These are phyloP conservation scores for Gossypium schwendimanii DNA, from an alignment of 441 rosid species.

Conservation along the genomic window DNA sequence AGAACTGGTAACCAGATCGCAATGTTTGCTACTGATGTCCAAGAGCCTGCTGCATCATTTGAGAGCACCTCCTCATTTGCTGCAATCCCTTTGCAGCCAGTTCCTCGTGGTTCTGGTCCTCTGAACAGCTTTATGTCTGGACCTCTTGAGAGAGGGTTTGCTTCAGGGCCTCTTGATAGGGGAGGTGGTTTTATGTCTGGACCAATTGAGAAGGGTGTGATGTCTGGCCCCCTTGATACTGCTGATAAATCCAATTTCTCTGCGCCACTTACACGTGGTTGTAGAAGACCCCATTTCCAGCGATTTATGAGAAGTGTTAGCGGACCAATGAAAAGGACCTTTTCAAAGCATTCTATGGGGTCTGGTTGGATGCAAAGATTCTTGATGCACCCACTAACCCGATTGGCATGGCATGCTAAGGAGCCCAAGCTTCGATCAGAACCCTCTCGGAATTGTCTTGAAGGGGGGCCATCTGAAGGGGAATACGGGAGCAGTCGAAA, in stretches of 20 bases:
- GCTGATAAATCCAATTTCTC: slow-evolving; percentile 75
- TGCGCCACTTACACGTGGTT: slow-evolving; percentile 74
- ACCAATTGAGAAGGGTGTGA: slow-evolving; percentile 83
- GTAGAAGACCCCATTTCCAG: slow-evolving; percentile 56
- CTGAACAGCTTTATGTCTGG: slow-evolving; percentile 85
- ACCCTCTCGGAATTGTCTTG: slow-evolving; percentile 46
- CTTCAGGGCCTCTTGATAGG: slow-evolving; percentile 86
- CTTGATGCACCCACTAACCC: slow-evolving; percentile 66
- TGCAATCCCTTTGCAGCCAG: slow-evolving; percentile 80
- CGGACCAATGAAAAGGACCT: slow-evolving; percentile 86
- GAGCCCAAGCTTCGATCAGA: slow-evolving; percentile 62
- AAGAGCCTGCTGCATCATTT: slow-evolving; percentile 88
- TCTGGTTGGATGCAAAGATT: slow-evolving; percentile 71
- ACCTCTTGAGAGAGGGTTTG: slow-evolving; percentile 82
- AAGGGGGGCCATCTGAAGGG: slow-evolving; percentile 48
- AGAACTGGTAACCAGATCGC: slow-evolving; percentile 80
- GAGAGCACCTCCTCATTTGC: slow-evolving; percentile 95
- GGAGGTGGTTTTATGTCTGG: slow-evolving; percentile 89
- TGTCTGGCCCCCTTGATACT: slow-evolving; percentile 91
- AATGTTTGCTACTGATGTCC: slow-evolving; percentile 55
- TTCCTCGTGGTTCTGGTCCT: slow-evolving; percentile 89
- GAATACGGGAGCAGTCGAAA: slow-evolving; percentile 50
- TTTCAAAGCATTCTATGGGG: slow-evolving; percentile 66
- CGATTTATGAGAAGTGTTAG: slow-evolving; percentile 75
- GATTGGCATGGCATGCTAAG: slow-evolving; percentile 61